Conservation (phyloP, 2,329 filamentous ascomycete genomes). For the Rutstroemia sp. region DNA sequence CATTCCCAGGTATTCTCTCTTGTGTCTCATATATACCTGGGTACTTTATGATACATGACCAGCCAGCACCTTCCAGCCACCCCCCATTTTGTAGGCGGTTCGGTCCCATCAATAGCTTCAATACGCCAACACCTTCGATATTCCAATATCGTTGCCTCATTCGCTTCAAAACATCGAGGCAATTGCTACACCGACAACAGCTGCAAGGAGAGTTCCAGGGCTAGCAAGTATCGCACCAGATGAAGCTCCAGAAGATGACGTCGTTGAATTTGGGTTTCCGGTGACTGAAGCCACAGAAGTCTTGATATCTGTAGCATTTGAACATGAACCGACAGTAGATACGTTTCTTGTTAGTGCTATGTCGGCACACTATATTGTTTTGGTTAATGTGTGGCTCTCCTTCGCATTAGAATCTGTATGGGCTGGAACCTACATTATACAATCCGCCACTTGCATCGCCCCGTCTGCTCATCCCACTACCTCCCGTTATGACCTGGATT, state of each 20-base stretch:
- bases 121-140: too few species aligned
- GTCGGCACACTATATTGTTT: conserved; percentile 50
- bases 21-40: too few species aligned
- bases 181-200: not conserved
- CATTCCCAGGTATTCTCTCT: too few species aligned
- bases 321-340: conserved; percentile 46
- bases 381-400: not conserved
- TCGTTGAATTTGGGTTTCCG: conserved; percentile 11
- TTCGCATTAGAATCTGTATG: not conserved
- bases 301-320: conserved; percentile 45
- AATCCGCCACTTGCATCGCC: conserved; percentile 43
- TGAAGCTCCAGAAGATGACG: not conserved
- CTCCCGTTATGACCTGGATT: conserved; percentile 63
- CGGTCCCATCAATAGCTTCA: too few species aligned
- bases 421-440: conserved; percentile 44
- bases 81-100: too few species aligned
- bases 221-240: not conserved
- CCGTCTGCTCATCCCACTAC: conserved; percentile 38
- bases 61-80: too few species aligned
- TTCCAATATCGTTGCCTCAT: not conserved
- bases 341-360: conserved; percentile 55
- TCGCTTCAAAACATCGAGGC: not conserved
- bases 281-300: conserved; percentile 25
- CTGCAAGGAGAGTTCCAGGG: not conserved
- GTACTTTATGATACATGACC: too few species aligned